Base-by-base conservation (phyloP, 73 alveolate genomes). In the Stentor roeselii region DNA sequence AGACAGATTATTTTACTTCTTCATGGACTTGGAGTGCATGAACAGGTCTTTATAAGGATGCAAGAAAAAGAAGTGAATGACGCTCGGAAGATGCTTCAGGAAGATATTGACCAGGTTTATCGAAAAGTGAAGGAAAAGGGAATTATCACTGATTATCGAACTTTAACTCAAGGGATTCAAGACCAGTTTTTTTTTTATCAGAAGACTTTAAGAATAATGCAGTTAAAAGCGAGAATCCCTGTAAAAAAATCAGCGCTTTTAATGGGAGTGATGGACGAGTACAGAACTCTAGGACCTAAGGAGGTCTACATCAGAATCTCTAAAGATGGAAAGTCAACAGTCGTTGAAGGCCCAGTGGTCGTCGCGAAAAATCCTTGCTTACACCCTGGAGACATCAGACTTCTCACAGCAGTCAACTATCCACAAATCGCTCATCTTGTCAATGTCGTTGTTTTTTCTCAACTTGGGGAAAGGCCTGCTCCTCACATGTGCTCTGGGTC, bases 311-410 rank as follows among this genome's bases (percentile, higher is more conserved):
- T 86, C 42, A 85, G 88, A 83, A 83, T 95, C 36, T 82, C 82
- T 34, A 60, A 21, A 3, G 86, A 32, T 3, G 88, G 58, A 14
- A 82, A 82, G 39, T 36, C 87, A 15, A 74, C 35, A 36, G 60
- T 76, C 67, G 36, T 91, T 39, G 60, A 83, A 36, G 95, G 94
- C 14, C 77, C 80, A 21, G 91, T 90, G 3, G 61, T 89, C 3
- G 97, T 95, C n/a, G 92, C 91, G 11, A 86, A 92, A 76, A 93
- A 94, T 83, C 99, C 99, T 4, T 89, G 97, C 75, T 78, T 93
- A 11, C 96, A 93, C 83, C 99, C 99, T 40, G 99, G 98, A 36
- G 98, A 95, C 90, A 75, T 95, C 0, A 78, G 95, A 82, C 80
- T 86, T 11, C 83, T 95, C 38, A 84, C 84, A 0, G 97, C 98